Conservation (phyloP, 352 stramenopile genomes). For the Blastocystis sp. region DNA sequence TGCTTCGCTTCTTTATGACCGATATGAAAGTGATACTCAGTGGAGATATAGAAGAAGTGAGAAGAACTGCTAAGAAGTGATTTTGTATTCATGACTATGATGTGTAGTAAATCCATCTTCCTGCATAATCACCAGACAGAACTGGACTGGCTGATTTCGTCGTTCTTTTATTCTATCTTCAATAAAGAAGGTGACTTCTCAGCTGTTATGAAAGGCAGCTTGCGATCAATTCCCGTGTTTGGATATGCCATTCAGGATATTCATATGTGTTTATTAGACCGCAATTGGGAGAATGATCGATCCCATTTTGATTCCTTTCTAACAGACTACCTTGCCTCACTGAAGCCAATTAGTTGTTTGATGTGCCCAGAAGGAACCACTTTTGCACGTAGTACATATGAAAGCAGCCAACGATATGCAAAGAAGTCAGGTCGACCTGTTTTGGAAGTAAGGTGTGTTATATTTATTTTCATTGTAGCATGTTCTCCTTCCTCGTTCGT, state of each 20-base stretch:
- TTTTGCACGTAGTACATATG: background rate
- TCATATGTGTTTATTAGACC: conserved; percentile 36
- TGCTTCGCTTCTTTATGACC: background rate
- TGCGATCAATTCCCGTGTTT: conserved; percentile 9
- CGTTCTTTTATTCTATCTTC: conserved; percentile 18
- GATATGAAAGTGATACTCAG: conserved; percentile 34
- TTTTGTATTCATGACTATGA: background rate
- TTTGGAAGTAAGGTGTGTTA: background rate
- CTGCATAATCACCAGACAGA: conserved; percentile 54
- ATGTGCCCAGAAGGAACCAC: conserved; percentile 26
- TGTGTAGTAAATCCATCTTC: conserved; percentile 6
- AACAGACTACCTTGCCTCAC: background rate
- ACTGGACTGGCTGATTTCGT: conserved; percentile 13
- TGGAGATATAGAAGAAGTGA: conserved; percentile 43
- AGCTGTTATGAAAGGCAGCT: conserved; percentile 26
- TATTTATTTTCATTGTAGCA: background rate
- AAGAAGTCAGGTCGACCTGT: conserved; percentile 18
- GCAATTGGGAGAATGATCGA: conserved; percentile 35
- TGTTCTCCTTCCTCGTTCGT: conserved; percentile 45
- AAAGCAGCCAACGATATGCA: conserved; percentile 4
- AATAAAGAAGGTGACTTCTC: conserved; percentile 10
- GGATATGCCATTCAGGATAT: conserved; percentile 7
- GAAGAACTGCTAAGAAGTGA: background rate
- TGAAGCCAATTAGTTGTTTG: background rate
- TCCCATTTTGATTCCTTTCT: conserved; percentile 1